phyloP scores from a whole-genome alignment of 2,329 filamentous ascomycete genomes.

The Cordyceps fumosorosea region DNA sequence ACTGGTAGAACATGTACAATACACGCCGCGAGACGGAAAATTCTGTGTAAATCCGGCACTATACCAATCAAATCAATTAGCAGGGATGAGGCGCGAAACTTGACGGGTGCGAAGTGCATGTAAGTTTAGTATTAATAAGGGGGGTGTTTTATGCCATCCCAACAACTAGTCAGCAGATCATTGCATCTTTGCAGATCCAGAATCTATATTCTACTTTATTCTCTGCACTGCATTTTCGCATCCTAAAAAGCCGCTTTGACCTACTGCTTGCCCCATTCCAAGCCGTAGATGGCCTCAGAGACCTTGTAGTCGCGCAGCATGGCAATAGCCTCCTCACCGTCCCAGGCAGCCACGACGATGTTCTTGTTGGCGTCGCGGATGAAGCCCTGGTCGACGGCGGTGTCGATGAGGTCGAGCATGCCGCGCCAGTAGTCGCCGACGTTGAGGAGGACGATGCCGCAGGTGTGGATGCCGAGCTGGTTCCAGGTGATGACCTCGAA shows the following conservation, averaged over 20 bases:
- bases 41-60: conserved; percentile 7
- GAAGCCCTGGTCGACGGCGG: conserved; percentile 70
- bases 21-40: conserved; percentile 24
- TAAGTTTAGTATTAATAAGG: not conserved
- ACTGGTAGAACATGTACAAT: conserved; percentile 31
- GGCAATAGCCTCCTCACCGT: conserved; percentile 64
- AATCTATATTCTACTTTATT: conserved; percentile 1
- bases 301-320: conserved; percentile 68
- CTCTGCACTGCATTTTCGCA: not conserved
- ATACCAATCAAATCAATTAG: not conserved
- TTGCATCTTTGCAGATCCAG: not conserved
- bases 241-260: not conserved
- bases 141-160: not conserved
- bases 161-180: not conserved
- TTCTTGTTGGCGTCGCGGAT: conserved; percentile 61
- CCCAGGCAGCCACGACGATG: conserved; percentile 73
- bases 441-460: conserved; percentile 76
- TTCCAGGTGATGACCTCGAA: conserved; percentile 93
- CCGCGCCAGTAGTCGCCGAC: conserved; percentile 90
- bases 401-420: conserved; percentile 72
- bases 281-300: conserved; percentile 66
- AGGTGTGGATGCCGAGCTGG: conserved; percentile 84
- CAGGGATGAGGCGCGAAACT: not conserved
- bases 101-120: not conserved
- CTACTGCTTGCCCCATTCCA: conserved; percentile 71